These are phyloP conservation scores for Penicillium sp. DNA, from an alignment of 2,329 filamentous ascomycete species.

Conservation along the genomic window DNA sequence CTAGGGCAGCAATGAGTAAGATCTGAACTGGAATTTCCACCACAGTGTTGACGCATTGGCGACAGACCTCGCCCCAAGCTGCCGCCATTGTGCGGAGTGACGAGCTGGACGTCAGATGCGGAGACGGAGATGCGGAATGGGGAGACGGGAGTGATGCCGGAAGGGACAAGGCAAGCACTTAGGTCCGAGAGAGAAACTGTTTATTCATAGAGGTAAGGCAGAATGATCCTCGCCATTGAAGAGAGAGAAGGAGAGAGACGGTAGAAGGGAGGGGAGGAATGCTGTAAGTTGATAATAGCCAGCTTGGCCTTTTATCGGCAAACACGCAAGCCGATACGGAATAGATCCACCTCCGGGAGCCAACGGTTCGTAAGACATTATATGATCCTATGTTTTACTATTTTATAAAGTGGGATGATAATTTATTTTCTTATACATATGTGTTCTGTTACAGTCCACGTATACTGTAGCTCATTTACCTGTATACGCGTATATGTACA, in stretches of 20 bases:
- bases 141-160: conserved; percentile 13
- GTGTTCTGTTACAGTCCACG: background rate
- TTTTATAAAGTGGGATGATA: background rate
- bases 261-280: conserved; percentile 6
- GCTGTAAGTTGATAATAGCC: conserved; percentile 18
- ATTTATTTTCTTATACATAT: background rate
- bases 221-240: conserved; percentile 1
- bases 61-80: conserved; percentile 31
- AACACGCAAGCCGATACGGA: conserved; percentile 19
- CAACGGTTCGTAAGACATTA: background rate
- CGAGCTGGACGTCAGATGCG: conserved; percentile 2
- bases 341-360: conserved; percentile 14
- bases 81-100: conserved; percentile 26
- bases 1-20: conserved; percentile 28
- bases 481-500: too few species aligned
- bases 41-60: conserved; percentile 33
- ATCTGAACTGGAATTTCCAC: conserved; percentile 30
- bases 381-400: background rate
- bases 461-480: background rate
- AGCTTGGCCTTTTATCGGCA: conserved; percentile 28
- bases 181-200: background rate
- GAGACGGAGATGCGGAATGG: conserved; percentile 7
- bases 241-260: background rate
- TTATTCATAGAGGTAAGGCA: conserved; percentile 3
- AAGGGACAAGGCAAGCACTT: conserved; percentile 14